Evolutionary conservation across 257 asterid species (phyloP), one percentile per base, ranked within the genome.

Genomic region (Scutellaria baicalensis): DNA sequence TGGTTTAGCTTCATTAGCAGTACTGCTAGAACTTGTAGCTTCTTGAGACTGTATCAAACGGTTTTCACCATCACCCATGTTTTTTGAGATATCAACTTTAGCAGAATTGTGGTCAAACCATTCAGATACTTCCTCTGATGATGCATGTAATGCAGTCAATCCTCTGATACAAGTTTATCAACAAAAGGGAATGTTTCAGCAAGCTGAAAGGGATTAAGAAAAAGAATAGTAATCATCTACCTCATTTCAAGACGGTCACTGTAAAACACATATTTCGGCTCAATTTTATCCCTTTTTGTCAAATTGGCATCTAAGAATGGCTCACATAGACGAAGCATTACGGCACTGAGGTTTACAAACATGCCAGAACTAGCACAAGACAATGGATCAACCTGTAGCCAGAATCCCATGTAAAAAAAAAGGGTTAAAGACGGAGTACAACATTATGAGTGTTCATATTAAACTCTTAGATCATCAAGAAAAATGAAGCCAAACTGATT

Each of bases 351-450:
- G 75, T 85, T 91, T 58, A 94, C 96, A 83, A 94, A 94, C 97
- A 91, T 91, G 72, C 99, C 96, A 12, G 99, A 89, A 83, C 99
- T 94, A 66, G 99, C 99, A 83, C 89, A 84, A 47, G 96, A 85
- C 55, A 94, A 72, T 27, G 92, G 93, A 83, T 94, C 99, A 75
- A 86, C 96, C 99, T 91, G 88, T 43, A 64, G 45, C 64, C 38
- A 83, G 47, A 64, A 43, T 20, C 61, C 58, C 64, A 76, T 1
- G 13, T 16, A 47, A 12, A 45, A 59, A 59, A 62, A n/a, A 51
- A 33, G 33, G 33, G 68, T 64, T 71, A 61, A 45, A 47, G 33
- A 40, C 35, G 17, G 61, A 48, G 44, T 27, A 8, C 33, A 20
- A 57, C 55, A 39, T 27, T n/a, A 4, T 6, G 23, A 48, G 36